phyloP scores from a whole-genome alignment of 1,284 basidiomycete genomes.

The Lignosus rhinocerotis region DNA sequence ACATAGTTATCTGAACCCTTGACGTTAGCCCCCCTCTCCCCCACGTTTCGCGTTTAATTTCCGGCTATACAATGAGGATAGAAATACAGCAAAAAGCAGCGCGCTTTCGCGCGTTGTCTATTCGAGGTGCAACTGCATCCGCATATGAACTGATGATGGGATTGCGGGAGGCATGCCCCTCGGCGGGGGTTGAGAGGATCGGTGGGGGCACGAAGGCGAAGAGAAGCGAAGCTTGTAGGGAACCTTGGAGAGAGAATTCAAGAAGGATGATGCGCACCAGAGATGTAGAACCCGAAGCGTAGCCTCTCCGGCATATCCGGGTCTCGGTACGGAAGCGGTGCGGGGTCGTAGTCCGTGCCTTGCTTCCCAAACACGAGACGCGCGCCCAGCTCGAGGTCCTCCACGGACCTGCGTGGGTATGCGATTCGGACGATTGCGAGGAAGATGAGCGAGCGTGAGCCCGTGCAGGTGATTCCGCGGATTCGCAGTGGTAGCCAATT shows the following conservation, averaged over 20 bases:
- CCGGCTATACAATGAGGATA: neutral
- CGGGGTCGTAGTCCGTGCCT: conserved; percentile 41
- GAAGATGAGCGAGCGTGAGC: neutral
- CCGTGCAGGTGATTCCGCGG: neutral
- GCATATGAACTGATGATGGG: neutral
- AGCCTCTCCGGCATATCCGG: conserved; percentile 55
- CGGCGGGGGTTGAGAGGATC: neutral
- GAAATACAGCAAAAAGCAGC: neutral
- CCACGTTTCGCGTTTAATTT: conserved; percentile 3
- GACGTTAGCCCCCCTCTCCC: conserved; percentile 2
- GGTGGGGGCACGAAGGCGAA: neutral
- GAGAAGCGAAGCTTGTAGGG: neutral
- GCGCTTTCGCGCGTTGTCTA: neutral
- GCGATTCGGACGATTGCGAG: neutral
- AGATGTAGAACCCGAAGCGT: conserved; percentile 72
- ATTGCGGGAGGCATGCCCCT: neutral
- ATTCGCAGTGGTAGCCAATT: neutral
- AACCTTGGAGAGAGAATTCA: neutral
- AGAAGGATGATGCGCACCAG: conserved; percentile 40
- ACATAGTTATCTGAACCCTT: conserved; percentile 54
- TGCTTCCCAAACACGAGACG: conserved; percentile 55
- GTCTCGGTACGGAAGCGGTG: conserved; percentile 64
- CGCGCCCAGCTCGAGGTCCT: conserved; percentile 64
- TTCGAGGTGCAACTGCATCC: neutral
- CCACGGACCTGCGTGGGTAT: conserved; percentile 50